phyloP scores from a whole-genome alignment of 176 grass and related monocot species.

The Cocos nucifera region DNA sequence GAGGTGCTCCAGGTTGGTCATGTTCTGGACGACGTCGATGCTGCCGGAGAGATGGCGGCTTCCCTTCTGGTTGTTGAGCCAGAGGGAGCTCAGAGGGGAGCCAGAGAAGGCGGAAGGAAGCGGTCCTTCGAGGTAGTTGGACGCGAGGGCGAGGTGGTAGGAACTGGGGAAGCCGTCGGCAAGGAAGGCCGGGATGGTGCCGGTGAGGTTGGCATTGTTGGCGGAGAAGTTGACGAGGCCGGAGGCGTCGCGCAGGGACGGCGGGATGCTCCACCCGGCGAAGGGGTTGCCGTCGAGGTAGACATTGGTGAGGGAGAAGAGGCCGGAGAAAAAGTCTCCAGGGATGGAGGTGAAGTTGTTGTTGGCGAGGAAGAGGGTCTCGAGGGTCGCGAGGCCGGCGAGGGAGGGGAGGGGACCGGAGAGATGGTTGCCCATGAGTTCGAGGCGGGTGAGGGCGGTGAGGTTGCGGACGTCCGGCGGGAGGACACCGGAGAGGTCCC shows the following conservation, averaged over 20 bases:
- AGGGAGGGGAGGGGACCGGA: conserved; percentile 15
- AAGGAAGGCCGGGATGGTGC: conserved; percentile 23
- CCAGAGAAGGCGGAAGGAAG: conserved; percentile 7
- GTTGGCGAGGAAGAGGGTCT: conserved; percentile 3
- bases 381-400: conserved; percentile 13
- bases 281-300: conserved; percentile 33
- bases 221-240: conserved; percentile 26
- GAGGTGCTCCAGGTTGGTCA: conserved; percentile 6
- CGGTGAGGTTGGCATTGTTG: conserved; percentile 16
- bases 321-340: conserved; percentile 14
- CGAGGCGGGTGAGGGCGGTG: conserved; percentile 18
- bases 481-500: conserved; percentile 7
- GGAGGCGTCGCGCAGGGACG: conserved; percentile 3
- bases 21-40: conserved; percentile 24
- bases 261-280: conserved; percentile 7
- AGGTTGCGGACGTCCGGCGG: conserved; percentile 6
- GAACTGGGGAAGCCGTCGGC: conserved; percentile 7
- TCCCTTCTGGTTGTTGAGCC: conserved; percentile 36
- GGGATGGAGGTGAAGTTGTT: conserved; percentile 30
- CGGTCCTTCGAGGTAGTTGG: conserved; percentile 3
- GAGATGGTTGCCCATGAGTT: conserved; percentile 7
- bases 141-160: conserved; percentile 21
- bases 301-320: conserved; percentile 16
- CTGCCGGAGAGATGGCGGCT: neutral
- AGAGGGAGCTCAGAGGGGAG: conserved; percentile 24